Base-by-base conservation (phyloP, 345 rosid species). In the Carallia pectinifolia region DNA sequence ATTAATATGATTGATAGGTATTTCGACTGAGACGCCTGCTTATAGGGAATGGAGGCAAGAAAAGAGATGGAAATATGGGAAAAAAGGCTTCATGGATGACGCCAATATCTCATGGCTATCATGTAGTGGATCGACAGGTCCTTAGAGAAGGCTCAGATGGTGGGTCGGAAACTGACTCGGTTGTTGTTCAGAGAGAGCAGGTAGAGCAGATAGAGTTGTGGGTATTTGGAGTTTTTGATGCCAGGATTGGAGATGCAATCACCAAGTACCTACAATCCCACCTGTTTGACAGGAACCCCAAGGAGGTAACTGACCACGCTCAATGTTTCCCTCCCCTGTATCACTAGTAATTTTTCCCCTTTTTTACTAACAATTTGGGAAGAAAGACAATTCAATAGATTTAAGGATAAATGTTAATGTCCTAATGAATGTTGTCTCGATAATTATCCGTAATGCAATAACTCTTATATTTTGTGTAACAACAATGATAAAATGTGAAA, bases 51-150 rank as follows among this genome's bases (percentile, higher is more conserved):
- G 80, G 70, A 54, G 65, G 74, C 29, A 80, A 71, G 77, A 87
- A 74, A 69, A 70, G 66, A 70, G n/a, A 62, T 62, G 0, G n/a
- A 37, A 64, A 53, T 44, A 58, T 23, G 38, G n/a, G 31, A 29
- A 85, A 68, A 80, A 89, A 79, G 77, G 82, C 87, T 33, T 79
- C 84, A 61, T 87, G 96, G 96, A 79, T 86, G 86, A 68, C 66
- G 66, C 88, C 88, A 48, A 65, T 82, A 69, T 82, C 92, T 19
- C 90, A 91, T 70, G 97, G 97, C 29, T 85, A 62, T 62, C 88
- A 82, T 78, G 85, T 84, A 19, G 69, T 84, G 6, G 83, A 78
- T 60, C 80, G 84, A 59, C 79, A 73, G 18, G 53, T 76, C 5
- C 69, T 55, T 29, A 73, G 66, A 34, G 67, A 68, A 34, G 65